Conservation (phyloP, 106 monocot species). For the Alisma plantagoaquatica region DNA sequence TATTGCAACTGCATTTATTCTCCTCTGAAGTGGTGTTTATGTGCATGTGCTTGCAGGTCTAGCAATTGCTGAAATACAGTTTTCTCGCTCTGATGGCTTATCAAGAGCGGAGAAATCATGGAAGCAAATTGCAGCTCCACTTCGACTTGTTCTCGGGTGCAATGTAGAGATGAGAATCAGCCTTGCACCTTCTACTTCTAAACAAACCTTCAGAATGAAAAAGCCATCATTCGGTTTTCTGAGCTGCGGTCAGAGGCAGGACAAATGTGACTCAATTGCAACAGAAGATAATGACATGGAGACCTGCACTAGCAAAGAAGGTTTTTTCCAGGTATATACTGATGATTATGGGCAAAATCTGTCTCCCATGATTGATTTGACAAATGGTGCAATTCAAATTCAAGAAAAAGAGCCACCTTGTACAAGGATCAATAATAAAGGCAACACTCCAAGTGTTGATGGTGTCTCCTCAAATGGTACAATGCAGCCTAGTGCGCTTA, state of each 20-base stretch:
- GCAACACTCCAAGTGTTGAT: constrained; percentile 20
- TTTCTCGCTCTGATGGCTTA: constrained; percentile 48
- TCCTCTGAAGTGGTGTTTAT: no score
- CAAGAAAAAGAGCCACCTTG: constrained; percentile 10
- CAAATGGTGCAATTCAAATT: constrained; percentile 6
- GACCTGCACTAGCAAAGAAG: constrained; percentile 22
- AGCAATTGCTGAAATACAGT: constrained; percentile 78
- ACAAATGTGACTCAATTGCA: constrained; percentile 32
- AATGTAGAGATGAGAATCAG: constrained; percentile 63
- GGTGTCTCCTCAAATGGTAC: constrained; percentile 14
- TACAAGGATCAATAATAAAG: constrained; percentile 21
- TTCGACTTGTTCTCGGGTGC: constrained; percentile 62
- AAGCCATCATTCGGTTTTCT: constrained; percentile 58
- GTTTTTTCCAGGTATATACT: constrained; percentile 19
- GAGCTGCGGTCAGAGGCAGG: constrained; percentile 62
- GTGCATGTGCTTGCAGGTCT: constrained; percentile 26
- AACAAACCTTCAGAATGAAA: constrained; percentile 30
- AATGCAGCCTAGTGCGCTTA: not conserved
- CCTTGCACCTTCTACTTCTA: constrained; percentile 26
- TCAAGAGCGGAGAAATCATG: constrained; percentile 68
- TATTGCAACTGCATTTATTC: no score
- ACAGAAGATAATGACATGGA: constrained; percentile 40
- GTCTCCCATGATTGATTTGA: constrained; percentile 18
- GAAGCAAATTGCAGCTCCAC: constrained; percentile 54
- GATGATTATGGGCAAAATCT: constrained; percentile 17